These are phyloP conservation scores for Epichloe festucae DNA, from an alignment of 2,329 filamentous ascomycete genomes.

Conservation along the genomic window DNA sequence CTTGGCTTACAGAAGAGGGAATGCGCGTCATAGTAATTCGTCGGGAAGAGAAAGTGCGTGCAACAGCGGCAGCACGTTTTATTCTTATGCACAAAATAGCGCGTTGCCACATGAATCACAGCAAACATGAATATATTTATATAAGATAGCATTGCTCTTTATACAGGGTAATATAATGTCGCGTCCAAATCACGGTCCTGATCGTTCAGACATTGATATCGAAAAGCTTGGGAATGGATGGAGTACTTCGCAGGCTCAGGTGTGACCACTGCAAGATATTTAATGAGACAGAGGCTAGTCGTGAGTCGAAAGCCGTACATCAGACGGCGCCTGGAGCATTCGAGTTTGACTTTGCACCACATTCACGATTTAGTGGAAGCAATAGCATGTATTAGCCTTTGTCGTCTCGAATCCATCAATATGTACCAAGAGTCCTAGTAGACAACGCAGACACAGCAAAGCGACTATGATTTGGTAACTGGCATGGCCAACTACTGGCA, in stretches of 20 bases:
- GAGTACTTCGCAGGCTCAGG: no score
- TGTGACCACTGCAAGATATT: background rate
- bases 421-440: background rate
- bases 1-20: background rate
- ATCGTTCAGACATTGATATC: background rate
- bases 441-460: background rate
- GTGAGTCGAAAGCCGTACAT: background rate
- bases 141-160: background rate
- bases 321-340: background rate
- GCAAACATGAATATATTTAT: background rate
- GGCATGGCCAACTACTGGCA: background rate
- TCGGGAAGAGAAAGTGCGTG: background rate
- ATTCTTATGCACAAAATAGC: conserved; percentile 2
- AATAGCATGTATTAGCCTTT: background rate
- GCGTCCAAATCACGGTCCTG: background rate
- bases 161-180: no score
- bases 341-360: background rate
- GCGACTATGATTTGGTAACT: background rate
- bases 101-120: background rate
- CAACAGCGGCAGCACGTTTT: conserved; percentile 3
- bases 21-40: background rate
- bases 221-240: background rate
- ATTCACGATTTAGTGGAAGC: background rate
- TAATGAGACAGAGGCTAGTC: background rate
- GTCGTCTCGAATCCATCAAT: background rate